These are phyloP conservation scores for Chalara sp. DNA, from an alignment of 2,329 filamentous ascomycete genomes.

Conservation along the genomic window DNA sequence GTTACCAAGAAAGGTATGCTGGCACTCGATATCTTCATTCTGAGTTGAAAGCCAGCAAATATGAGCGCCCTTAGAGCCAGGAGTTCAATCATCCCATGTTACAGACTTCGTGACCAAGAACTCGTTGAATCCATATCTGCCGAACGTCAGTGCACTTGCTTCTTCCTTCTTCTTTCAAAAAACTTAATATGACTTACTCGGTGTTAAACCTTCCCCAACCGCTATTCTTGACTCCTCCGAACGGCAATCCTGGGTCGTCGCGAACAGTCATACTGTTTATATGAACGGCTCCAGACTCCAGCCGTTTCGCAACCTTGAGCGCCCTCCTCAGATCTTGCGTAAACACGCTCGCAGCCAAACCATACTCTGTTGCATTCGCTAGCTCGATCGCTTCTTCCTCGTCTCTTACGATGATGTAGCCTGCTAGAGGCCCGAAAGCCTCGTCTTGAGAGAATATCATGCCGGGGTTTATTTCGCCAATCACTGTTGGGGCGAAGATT, in stretches of 20 bases:
- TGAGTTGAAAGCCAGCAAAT: too few relatives aligned
- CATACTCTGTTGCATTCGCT: slow-evolving; percentile 60
- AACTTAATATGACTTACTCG: neutral
- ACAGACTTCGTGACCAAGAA: slow-evolving; percentile 3
- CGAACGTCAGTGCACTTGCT: neutral
- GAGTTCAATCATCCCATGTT: slow-evolving; percentile 6
- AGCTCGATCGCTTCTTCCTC: slow-evolving; percentile 52
- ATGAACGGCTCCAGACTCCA: slow-evolving; percentile 53
- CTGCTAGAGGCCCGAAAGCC: slow-evolving; percentile 55
- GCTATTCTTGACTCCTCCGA: slow-evolving; percentile 1
- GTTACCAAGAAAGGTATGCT: too few relatives aligned
- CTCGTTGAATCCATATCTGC: slow-evolving; percentile 2
- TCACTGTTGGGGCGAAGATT: slow-evolving; percentile 82
- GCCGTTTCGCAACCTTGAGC: slow-evolving; percentile 32
- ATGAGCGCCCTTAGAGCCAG: too few relatives aligned
- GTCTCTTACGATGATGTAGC: slow-evolving; percentile 43
- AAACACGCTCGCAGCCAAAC: slow-evolving; percentile 58
- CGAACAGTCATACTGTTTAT: slow-evolving; percentile 61
- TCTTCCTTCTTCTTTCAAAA: neutral
- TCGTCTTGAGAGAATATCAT: slow-evolving; percentile 72
- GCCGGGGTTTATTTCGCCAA: slow-evolving; percentile 60
- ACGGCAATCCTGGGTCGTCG: slow-evolving; percentile 38
- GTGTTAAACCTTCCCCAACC: slow-evolving; percentile 1
- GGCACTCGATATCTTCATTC: too few relatives aligned
- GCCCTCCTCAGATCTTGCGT: slow-evolving; percentile 47